phyloP scores from a whole-genome alignment of 2,329 filamentous ascomycete species.

The Ascochyta lentis region DNA sequence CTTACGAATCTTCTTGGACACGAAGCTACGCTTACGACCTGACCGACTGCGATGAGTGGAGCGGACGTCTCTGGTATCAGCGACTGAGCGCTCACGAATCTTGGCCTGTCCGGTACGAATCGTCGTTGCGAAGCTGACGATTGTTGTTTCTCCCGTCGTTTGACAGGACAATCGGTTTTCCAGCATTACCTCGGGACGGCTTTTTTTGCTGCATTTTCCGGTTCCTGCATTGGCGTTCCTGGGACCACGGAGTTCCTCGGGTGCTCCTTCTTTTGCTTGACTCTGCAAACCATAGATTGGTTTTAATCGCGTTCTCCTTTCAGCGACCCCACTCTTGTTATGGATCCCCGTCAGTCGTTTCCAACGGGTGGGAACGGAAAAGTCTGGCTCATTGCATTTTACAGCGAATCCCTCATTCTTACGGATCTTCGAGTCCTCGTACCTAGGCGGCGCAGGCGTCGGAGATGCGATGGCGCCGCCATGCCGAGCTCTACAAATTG shows the following conservation, averaged over 20 bases:
- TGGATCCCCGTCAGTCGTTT: conserved; percentile 32
- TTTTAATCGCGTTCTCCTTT: conserved; percentile 38
- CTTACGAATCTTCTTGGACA: conserved; percentile 48
- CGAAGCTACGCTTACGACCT: conserved; percentile 45
- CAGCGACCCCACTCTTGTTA: conserved; percentile 40
- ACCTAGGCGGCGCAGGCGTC: conserved; percentile 26
- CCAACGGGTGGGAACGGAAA: conserved; percentile 37
- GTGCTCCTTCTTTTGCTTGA: conserved; percentile 25
- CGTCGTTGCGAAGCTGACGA: conserved; percentile 35
- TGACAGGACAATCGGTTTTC: conserved; percentile 21
- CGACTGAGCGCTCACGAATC: conserved; percentile 45
- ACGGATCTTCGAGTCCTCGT: conserved; percentile 32
- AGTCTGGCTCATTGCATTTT: conserved; percentile 42
- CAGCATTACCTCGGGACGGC: conserved; percentile 41
- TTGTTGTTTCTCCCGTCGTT: conserved; percentile 27
- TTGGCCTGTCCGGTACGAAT: conserved; percentile 37
- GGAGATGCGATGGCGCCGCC: conserved; percentile 29
- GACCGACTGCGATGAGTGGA: conserved; percentile 43
- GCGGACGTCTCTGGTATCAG: conserved; percentile 37
- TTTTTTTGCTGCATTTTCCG: conserved; percentile 43
- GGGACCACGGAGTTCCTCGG: conserved; percentile 28
- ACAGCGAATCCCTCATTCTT: conserved; percentile 37
- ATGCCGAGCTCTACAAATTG: conserved; percentile 21
- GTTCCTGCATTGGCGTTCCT: conserved; percentile 38
- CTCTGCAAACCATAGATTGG: conserved; percentile 38